Conservation (phyloP, 345 rosid species). For the Brassica incana region DNA sequence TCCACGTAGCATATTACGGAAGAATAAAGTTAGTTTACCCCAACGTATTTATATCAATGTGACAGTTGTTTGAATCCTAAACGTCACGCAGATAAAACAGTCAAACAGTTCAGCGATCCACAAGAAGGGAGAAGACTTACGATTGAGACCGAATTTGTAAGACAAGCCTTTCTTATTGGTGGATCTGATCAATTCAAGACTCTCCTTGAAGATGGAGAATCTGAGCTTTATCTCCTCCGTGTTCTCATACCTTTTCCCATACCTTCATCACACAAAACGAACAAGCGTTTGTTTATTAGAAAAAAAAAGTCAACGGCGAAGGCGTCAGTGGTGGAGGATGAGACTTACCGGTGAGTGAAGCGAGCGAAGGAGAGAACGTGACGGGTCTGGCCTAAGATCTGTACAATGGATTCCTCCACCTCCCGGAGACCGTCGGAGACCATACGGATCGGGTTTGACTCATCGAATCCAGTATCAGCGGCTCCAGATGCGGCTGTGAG, state of each 20-base stretch:
- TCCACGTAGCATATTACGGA: not conserved
- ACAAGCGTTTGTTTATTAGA: not conserved
- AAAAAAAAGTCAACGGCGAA: not conserved
- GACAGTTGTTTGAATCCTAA: not conserved
- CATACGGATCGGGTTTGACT: conserved; percentile 65
- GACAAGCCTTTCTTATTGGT: conserved; percentile 62
- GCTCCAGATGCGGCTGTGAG: conserved; percentile 34
- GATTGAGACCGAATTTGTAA: conserved; percentile 68
- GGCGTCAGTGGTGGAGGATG: not conserved
- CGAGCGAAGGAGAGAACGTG: conserved; percentile 70
- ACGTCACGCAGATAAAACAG: not conserved
- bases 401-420: conserved; percentile 54
- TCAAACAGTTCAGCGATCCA: not conserved
- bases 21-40: not conserved
- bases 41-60: not conserved
- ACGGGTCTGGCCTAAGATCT: conserved; percentile 61
- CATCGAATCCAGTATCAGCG: conserved; percentile 54
- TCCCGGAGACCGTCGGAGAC: conserved; percentile 61
- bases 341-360: conserved; percentile 60
- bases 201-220: conserved; percentile 70
- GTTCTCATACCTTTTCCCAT: conserved; percentile 70
- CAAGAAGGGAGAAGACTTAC: conserved; percentile 43
- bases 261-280: conserved; percentile 42
- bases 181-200: conserved; percentile 73
- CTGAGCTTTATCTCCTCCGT: conserved; percentile 71